These are phyloP conservation scores for Pseudocercospora vitis DNA, from an alignment of 2,329 filamentous ascomycete genomes.

Conservation along the genomic window DNA sequence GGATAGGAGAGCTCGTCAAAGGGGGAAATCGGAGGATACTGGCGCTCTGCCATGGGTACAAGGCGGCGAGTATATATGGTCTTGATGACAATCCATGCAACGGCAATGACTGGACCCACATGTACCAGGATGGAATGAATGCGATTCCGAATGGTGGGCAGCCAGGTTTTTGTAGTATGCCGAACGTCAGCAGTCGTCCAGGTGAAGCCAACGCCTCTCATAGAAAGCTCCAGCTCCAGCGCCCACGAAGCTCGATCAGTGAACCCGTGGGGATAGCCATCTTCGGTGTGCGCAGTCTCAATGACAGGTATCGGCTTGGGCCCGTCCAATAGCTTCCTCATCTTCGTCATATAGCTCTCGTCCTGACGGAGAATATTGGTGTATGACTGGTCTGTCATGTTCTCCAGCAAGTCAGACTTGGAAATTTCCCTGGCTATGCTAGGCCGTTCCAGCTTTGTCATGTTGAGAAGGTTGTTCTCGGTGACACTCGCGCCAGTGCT, in stretches of 20 bases:
- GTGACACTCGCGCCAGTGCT: slow-evolving; percentile 9
- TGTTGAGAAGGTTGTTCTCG: slow-evolving; percentile 10
- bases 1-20: slow-evolving; percentile 42
- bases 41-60: slow-evolving; percentile 18
- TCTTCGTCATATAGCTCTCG: slow-evolving; percentile 24
- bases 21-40: slow-evolving; percentile 16
- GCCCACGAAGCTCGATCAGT: slow-evolving; percentile 47
- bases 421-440: slow-evolving; percentile 21
- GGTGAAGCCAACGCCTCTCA: slow-evolving; percentile 48
- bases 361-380: slow-evolving; percentile 25
- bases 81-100: slow-evolving; percentile 40
- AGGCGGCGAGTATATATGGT: slow-evolving; percentile 38
- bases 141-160: slow-evolving; percentile 43
- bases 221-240: slow-evolving; percentile 46
- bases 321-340: slow-evolving; percentile 26
- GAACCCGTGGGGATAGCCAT: slow-evolving; percentile 43
- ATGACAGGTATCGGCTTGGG: slow-evolving; percentile 37
- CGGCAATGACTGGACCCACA: slow-evolving; percentile 40
- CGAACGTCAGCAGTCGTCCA: slow-evolving; percentile 49
- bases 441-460: slow-evolving; percentile 11
- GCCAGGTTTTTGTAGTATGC: slow-evolving; percentile 47
- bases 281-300: slow-evolving; percentile 43
- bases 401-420: slow-evolving; percentile 28
- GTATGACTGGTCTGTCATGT: slow-evolving; percentile 30
- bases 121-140: slow-evolving; percentile 44